These are phyloP conservation scores for Apiospora phragmitis DNA, from an alignment of 2,329 filamentous ascomycete genomes.

Conservation along the genomic window DNA sequence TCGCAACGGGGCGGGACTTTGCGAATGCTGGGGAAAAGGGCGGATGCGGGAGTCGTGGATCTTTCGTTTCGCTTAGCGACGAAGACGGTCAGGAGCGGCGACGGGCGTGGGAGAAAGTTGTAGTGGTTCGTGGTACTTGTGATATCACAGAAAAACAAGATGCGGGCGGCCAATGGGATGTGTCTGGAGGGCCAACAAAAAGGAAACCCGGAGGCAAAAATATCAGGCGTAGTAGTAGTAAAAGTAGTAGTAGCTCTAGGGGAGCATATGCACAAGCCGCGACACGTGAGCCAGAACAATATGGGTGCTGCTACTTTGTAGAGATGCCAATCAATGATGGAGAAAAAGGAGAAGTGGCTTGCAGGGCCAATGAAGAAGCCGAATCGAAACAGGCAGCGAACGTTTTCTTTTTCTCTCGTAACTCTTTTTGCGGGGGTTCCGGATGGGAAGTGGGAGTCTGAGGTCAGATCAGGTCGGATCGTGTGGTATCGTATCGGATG, in stretches of 20 bases:
- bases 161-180: neutral
- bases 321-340: slow-evolving; percentile 8
- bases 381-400: neutral
- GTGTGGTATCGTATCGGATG: slow-evolving; percentile 3
- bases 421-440: slow-evolving; percentile 1
- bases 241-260: neutral
- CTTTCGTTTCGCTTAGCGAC: slow-evolving; percentile 15
- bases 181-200: neutral
- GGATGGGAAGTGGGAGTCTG: neutral
- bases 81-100: slow-evolving; percentile 6
- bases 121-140: neutral
- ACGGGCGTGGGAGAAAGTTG: neutral
- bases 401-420: neutral
- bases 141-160: neutral
- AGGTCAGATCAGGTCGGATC: slow-evolving; percentile 8
- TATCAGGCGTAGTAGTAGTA: neutral
- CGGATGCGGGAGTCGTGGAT: neutral
- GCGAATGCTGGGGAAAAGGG: neutral
- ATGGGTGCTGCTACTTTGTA: slow-evolving; percentile 5
- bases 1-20: slow-evolving; percentile 7
- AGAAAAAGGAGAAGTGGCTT: slow-evolving; percentile 7
- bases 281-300: slow-evolving; percentile 8
- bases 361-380: neutral
- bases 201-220: neutral
- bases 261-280: slow-evolving; percentile 6